Conservation (phyloP, 179 eudicot genomes). For the Vitellaria paradoxa region DNA sequence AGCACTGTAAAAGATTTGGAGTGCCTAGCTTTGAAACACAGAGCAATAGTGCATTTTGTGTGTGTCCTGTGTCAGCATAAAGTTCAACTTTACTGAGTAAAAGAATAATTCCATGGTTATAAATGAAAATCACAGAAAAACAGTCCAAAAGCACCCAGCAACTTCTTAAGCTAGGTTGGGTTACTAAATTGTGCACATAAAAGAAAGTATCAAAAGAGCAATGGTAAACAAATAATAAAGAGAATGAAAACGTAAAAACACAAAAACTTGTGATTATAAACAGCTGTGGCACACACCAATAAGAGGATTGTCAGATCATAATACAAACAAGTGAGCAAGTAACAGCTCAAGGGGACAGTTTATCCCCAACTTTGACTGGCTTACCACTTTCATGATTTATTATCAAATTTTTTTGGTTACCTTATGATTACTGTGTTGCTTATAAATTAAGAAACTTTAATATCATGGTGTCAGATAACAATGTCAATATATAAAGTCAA, state of each 20-base stretch:
- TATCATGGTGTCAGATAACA: too few relatives aligned
- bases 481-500: too few relatives aligned
- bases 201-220: neutral
- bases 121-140: neutral
- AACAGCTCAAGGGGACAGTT: too few relatives aligned
- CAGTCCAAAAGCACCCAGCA: neutral
- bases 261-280: too few relatives aligned
- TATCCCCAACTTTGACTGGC: too few relatives aligned
- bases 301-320: too few relatives aligned
- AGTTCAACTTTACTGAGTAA: neutral
- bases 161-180: neutral
- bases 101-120: neutral
- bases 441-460: too few relatives aligned
- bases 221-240: neutral
- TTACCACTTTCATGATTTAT: too few relatives aligned
- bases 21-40: constrained; percentile 7
- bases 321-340: too few relatives aligned
- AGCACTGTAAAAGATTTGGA: neutral
- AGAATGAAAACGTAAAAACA: neutral
- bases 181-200: neutral
- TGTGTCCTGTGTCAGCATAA: neutral
- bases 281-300: too few relatives aligned
- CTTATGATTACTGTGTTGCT: too few relatives aligned
- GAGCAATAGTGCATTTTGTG: neutral
- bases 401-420: too few relatives aligned